These are phyloP conservation scores for Pedinophyceae sp. DNA, from an alignment of 139 green algal genomes.

Conservation along the genomic window DNA sequence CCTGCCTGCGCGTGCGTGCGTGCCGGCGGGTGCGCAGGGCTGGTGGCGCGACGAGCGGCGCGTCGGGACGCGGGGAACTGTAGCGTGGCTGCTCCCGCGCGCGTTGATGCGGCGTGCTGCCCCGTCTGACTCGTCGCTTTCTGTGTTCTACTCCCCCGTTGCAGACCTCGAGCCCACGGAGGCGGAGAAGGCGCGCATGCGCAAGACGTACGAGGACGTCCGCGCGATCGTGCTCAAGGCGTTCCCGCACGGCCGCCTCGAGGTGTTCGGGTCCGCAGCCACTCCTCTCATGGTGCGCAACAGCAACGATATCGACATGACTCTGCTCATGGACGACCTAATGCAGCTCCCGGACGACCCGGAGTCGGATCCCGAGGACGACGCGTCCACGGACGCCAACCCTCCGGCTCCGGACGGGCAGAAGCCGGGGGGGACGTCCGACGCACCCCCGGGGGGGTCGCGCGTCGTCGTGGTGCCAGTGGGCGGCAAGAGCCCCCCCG, in stretches of 20 bases:
- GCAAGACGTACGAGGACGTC: neutral
- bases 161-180: neutral
- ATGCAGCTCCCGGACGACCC: constrained; percentile 4
- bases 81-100: too few species aligned
- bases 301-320: constrained; percentile 67
- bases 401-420: too few species aligned
- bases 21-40: too few species aligned
- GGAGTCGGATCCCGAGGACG: too few species aligned
- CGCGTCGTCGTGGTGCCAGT: neutral
- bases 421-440: constrained; percentile 13
- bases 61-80: too few species aligned
- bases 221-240: neutral
- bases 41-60: too few species aligned
- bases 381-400: too few species aligned
- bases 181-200: neutral
- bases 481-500: constrained; percentile 9
- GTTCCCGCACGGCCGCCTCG: neutral
- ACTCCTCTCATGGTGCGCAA: constrained; percentile 43
- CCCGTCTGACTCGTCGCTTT: too few species aligned
- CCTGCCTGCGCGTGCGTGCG: too few species aligned
- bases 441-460: neutral
- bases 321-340: constrained; percentile 28
- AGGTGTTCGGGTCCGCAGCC: constrained; percentile 25
- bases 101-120: too few species aligned
- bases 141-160: too few species aligned